Evolutionary conservation across 2,329 filamentous ascomycete species (phyloP).

Genomic region (Clonostachys rhizophaga): DNA sequence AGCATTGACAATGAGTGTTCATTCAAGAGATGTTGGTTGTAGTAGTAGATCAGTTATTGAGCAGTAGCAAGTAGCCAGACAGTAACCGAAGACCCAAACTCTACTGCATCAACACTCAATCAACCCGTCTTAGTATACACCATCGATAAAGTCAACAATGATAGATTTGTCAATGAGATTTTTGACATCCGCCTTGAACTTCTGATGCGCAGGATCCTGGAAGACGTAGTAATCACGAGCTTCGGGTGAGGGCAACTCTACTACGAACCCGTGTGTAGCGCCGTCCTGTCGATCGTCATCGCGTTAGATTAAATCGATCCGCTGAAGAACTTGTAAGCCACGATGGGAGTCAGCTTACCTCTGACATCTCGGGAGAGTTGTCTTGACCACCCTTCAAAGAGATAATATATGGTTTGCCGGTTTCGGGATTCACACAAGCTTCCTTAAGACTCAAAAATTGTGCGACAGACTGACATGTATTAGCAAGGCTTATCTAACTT

Average conservation of each 20-base stretch:
- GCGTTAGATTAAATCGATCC: background rate
- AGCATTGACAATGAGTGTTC: too few species aligned
- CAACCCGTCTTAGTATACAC: background rate
- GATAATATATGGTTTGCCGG: constrained; percentile 46
- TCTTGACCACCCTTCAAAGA: constrained; percentile 51
- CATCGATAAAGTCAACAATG: background rate
- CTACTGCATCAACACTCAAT: background rate
- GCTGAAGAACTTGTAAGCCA: too few species aligned
- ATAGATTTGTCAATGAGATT: constrained; percentile 25
- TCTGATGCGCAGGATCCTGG: constrained; percentile 56
- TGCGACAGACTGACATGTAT: background rate
- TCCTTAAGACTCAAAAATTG: constrained; percentile 7
- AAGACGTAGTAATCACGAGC: constrained; percentile 63
- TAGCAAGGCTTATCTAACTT: too few species aligned
- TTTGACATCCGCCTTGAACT: constrained; percentile 27
- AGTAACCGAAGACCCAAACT: too few species aligned
- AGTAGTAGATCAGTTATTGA: too few species aligned
- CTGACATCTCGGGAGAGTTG: constrained; percentile 51
- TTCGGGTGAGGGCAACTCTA: constrained; percentile 55
- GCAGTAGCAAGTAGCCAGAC: too few species aligned
- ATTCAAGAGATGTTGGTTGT: too few species aligned
- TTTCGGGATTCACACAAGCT: background rate
- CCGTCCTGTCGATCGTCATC: constrained; percentile 34
- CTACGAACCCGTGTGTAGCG: constrained; percentile 62
- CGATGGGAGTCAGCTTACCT: constrained; percentile 30